Base-by-base conservation (phyloP, 768 basidiomycete genomes). In the Rhodosporidiobolus odoratus region DNA sequence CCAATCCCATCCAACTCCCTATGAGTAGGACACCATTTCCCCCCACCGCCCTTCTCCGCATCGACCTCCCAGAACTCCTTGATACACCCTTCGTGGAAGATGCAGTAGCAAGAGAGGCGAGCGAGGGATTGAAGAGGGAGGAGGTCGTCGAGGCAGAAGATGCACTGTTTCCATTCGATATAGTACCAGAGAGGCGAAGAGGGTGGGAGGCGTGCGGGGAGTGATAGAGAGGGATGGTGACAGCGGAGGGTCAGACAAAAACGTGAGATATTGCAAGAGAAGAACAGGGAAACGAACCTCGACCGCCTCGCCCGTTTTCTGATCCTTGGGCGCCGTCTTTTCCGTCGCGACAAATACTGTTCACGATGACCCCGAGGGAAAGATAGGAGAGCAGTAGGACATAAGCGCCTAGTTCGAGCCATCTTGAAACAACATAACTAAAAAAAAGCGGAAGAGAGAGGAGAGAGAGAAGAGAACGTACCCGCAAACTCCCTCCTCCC, bases 21-120 rank as follows among this genome's bases (percentile, higher is more conserved):
- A 59, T 71, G 69, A 9, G 57, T 43, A 15, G 69, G 69, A 35
- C 69, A 71, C 27, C 62, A 71, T 48, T 38, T 57, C 32, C 69
- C 54, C 30, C 65, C 65, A n/a, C n/a, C n/a, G n/a, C n/a, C n/a
- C n/a, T n/a, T n/a, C n/a, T n/a, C n/a, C n/a, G n/a, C n/a, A n/a
- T n/a, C n/a, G 32, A 30, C 16, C 0, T 37, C 8, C 69, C 69
- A 71, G 60, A 58, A 71, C 38, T 48, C 59, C 35, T 23, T 43
- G 60, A 71, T 53, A 56, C 69, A 71, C 1, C 7, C 15, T 19
- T 53, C 65, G 65, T 71, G 65, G 35, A 19, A 71, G 60, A 66
- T 32, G 60, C 69, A 71, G 60, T 71, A 62, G 60, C 69, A 71
- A 23, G 38, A 43, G 12, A 71, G 43, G 25, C 69, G 59, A n/a